A percentile compares a stretch with the other conserved stretches of the same genome.
phyloP scores from a whole-genome alignment of 1,139 yeast species.

The Pichia sp. region DNA sequence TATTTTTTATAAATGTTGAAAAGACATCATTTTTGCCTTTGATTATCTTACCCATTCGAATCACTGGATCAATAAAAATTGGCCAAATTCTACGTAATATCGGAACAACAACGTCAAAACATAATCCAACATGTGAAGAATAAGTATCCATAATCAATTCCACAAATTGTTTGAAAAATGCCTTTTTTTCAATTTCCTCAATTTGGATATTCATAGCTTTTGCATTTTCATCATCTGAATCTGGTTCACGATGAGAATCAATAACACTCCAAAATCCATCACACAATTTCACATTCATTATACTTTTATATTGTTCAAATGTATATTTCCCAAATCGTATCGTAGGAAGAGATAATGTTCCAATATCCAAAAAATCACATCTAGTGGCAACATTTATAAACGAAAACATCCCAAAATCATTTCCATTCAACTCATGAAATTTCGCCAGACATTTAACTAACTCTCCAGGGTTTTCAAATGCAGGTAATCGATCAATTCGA shows the following conservation, averaged over 20 bases:
- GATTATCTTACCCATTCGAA: constrained; percentile 18
- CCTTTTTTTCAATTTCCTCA: constrained; percentile 2
- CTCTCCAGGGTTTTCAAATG: constrained; percentile 22
- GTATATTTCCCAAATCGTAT: constrained; percentile 22
- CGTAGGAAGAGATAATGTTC: constrained; percentile 23
- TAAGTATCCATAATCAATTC: constrained; percentile 27
- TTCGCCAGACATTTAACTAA: constrained; percentile 23
- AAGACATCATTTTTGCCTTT: constrained; percentile 25
- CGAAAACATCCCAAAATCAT: constrained; percentile 14
- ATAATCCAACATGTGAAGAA: constrained; percentile 24
- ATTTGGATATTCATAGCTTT: neutral
- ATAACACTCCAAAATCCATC: constrained; percentile 18
- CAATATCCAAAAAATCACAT: constrained; percentile 22
- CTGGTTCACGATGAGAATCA: neutral
- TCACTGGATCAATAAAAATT: constrained; percentile 23
- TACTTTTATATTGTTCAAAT: constrained; percentile 20
- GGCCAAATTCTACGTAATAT: constrained; percentile 28
- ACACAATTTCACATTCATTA: constrained; percentile 14
- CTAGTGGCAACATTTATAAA: constrained; percentile 25
- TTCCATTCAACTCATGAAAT: constrained; percentile 25
- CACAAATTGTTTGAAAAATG: constrained; percentile 22
- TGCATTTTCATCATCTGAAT: neutral
- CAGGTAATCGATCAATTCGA: constrained; percentile 22
- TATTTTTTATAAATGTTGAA: constrained; percentile 24
- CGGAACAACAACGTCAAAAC: constrained; percentile 23